phyloP scores from a whole-genome alignment of 192 early-diverging fungal genomes.

The Entophlyctis luteolus region DNA sequence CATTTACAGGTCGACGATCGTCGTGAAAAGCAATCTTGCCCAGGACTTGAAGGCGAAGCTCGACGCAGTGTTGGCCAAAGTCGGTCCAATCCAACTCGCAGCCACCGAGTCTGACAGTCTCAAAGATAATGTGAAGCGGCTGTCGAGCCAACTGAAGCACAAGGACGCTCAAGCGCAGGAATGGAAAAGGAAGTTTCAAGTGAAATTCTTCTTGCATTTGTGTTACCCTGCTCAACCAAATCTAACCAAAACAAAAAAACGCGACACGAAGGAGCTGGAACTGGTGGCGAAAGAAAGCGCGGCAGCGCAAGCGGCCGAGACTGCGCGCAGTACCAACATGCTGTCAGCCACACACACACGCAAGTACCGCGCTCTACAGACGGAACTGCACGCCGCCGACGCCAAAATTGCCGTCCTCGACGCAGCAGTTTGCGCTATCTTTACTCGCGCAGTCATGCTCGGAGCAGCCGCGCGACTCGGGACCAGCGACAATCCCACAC shows the following conservation, averaged over 20 bases:
- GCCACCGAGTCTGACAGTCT: neutral
- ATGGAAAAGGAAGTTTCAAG: neutral
- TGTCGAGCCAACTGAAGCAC: neutral
- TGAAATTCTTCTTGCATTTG: neutral
- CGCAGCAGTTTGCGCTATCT: neutral
- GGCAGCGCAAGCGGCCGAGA: neutral
- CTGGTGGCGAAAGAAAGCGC: neutral
- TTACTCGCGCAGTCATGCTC: neutral
- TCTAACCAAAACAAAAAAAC: neutral
- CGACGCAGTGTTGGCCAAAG: slow-evolving; percentile 1
- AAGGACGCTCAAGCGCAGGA: neutral
- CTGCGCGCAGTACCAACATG: too few species aligned
- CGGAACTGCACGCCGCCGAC: neutral
- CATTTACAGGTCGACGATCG: neutral
- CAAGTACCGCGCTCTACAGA: neutral
- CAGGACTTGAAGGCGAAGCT: slow-evolving; percentile 9
- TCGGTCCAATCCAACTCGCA: neutral
- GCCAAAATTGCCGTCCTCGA: neutral
- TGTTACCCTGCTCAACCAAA: neutral
- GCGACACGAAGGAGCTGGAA: neutral
- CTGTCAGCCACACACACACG: too few species aligned
- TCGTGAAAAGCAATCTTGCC: slow-evolving; percentile 4
- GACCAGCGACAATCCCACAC: neutral
- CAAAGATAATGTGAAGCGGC: neutral
- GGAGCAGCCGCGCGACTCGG: neutral